Conservation (phyloP, 1,284 basidiomycete species). For the Gastroboletus turbinatus region DNA sequence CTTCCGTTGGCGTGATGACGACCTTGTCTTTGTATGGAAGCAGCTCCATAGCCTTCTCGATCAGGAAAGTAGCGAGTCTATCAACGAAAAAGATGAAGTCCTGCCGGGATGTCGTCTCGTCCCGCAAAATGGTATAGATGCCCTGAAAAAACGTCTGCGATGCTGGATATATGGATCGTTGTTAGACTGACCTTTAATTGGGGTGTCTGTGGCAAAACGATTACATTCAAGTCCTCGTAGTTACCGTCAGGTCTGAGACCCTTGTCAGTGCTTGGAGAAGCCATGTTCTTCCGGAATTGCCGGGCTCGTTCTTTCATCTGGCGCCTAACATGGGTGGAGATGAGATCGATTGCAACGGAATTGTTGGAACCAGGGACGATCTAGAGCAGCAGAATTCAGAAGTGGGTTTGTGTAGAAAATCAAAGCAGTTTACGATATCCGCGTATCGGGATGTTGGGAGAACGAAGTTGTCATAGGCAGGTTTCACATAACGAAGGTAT, state of each 20-base stretch:
- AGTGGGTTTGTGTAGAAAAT: not conserved
- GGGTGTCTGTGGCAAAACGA: constrained; percentile 75
- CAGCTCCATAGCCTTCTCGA: constrained; percentile 82
- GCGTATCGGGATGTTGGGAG: constrained; percentile 83
- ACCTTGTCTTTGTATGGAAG: constrained; percentile 70
- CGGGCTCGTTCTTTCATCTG: constrained; percentile 80
- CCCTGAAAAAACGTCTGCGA: constrained; percentile 50
- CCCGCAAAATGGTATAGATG: constrained; percentile 84
- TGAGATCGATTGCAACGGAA: constrained; percentile 88
- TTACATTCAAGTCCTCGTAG: constrained; percentile 53
- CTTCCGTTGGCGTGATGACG: constrained; percentile 70
- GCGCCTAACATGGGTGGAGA: constrained; percentile 86
- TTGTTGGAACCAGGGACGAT: constrained; percentile 91
- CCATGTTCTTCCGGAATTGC: constrained; percentile 74
- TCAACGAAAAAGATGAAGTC: constrained; percentile 92
- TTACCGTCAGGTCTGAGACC: constrained; percentile 35
- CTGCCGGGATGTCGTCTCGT: constrained; percentile 65
- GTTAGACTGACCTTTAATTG: constrained; percentile 66
- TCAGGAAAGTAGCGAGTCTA: constrained; percentile 80
- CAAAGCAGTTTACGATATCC: constrained; percentile 67
- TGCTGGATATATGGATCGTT: constrained; percentile 44
- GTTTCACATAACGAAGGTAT: constrained; percentile 91
- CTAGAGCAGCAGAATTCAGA: constrained; percentile 40
- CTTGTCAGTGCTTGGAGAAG: constrained; percentile 40
- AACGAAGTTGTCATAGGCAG: constrained; percentile 94